phyloP scores from a whole-genome alignment of 2,329 filamentous ascomycete species.

The Metarhizium robertsii region DNA sequence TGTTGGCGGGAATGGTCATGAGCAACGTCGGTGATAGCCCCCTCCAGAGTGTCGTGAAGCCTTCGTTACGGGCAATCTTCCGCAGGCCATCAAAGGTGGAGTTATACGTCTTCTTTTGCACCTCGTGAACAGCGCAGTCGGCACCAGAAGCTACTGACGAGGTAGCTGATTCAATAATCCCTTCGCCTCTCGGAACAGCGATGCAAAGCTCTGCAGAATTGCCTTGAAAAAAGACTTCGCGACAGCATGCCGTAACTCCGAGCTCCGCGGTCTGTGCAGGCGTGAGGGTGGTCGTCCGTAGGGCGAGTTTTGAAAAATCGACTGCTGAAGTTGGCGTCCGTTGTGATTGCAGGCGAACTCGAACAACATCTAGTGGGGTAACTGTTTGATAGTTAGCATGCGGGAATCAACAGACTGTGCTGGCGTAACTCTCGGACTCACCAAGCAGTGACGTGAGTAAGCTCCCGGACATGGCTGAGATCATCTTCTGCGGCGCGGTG shows the following conservation, averaged over 20 bases:
- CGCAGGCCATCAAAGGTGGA: constrained; percentile 86
- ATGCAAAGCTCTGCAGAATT: constrained; percentile 76
- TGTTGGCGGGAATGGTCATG: constrained; percentile 92
- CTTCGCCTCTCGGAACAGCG: constrained; percentile 50
- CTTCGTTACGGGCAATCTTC: constrained; percentile 94
- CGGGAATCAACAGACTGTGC: not conserved
- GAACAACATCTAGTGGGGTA: constrained; percentile 92
- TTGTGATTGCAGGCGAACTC: constrained; percentile 88
- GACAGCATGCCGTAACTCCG: constrained; percentile 88
- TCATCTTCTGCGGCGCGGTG: constrained; percentile 82
- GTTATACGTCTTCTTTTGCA: constrained; percentile 72
- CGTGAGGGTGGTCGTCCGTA: constrained; percentile 49
- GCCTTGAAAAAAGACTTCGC: constrained; percentile 94
- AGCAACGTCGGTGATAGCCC: constrained; percentile 87
- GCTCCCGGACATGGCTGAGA: constrained; percentile 86
- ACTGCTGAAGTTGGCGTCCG: constrained; percentile 37
- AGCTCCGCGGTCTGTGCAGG: constrained; percentile 69
- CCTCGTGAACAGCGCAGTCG: constrained; percentile 82
- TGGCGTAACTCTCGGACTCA: constrained; percentile 32
- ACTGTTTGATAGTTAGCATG: constrained; percentile 40
- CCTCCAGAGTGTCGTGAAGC: constrained; percentile 77
- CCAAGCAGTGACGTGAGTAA: constrained; percentile 81
- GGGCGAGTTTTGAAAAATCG: constrained; percentile 45
- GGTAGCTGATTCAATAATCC: constrained; percentile 25
- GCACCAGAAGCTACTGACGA: constrained; percentile 38